These are phyloP conservation scores for Xylaria sp. DNA, from an alignment of 2,329 filamentous ascomycete genomes.

Conservation along the genomic window DNA sequence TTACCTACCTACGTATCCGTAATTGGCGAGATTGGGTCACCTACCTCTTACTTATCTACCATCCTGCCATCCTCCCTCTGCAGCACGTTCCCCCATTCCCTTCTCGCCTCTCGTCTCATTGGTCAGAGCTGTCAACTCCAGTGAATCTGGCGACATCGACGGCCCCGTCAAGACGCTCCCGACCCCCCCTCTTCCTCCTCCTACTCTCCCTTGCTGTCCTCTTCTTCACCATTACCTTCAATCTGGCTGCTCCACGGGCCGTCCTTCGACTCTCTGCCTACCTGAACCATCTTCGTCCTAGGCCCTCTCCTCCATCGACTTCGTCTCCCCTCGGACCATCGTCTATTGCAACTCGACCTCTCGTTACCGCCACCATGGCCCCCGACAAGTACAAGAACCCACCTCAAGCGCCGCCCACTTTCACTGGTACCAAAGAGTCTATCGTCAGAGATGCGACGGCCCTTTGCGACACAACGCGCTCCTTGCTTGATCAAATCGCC, in stretches of 20 bases:
- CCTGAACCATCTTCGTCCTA: conserved; percentile 65
- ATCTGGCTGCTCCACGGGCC: conserved; percentile 73
- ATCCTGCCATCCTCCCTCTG: not conserved
- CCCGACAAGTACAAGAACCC: conserved; percentile 75
- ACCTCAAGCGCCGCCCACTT: conserved; percentile 81
- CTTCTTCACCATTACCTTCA: conserved; percentile 67
- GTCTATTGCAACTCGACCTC: conserved; percentile 44
- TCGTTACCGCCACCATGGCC: conserved; percentile 70
- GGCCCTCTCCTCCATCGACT: conserved; percentile 49
- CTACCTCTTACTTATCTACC: not conserved
- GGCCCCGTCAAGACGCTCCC: conserved; percentile 42
- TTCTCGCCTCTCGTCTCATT: conserved; percentile 34
- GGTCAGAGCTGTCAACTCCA: conserved; percentile 31
- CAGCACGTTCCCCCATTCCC: conserved; percentile 6
- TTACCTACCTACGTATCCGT: not conserved
- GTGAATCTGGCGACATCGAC: conserved; percentile 53
- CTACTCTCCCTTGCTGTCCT: conserved; percentile 62
- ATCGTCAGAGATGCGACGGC: conserved; percentile 75
- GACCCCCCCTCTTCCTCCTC: conserved; percentile 56
- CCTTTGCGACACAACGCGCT: conserved; percentile 71
- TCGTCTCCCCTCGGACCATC: conserved; percentile 42
- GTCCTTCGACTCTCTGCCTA: conserved; percentile 68
- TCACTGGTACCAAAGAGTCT: conserved; percentile 77
- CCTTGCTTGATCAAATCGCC: conserved; percentile 74
- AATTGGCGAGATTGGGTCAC: too few species aligned